These are phyloP conservation scores for Coniella vitis DNA, from an alignment of 2,329 filamentous ascomycete genomes.

Conservation along the genomic window DNA sequence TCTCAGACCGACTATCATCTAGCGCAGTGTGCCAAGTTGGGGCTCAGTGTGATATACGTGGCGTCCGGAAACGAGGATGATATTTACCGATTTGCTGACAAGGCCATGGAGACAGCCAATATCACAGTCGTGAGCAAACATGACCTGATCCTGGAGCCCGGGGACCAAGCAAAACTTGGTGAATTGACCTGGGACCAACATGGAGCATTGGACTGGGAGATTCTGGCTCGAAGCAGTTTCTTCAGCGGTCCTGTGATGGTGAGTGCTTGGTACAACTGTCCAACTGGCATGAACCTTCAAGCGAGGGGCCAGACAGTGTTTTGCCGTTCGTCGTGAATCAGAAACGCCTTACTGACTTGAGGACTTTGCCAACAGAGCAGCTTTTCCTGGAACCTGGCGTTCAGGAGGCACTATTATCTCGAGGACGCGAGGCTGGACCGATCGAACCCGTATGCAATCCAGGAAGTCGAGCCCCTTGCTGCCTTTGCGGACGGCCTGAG, in stretches of 20 bases:
- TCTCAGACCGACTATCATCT: conserved; percentile 1
- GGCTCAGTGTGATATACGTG: conserved; percentile 4
- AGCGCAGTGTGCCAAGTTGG: background rate
- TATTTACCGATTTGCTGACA: background rate
- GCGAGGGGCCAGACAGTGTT: background rate
- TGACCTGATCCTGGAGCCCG: background rate
- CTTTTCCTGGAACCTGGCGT: conserved; percentile 7
- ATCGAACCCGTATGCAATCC: conserved; percentile 1
- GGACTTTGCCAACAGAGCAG: background rate
- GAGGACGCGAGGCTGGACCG: conserved; percentile 1
- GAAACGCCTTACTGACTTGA: background rate
- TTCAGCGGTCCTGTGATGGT: conserved; percentile 3
- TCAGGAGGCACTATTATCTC: conserved; percentile 4
- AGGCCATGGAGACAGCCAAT: background rate
- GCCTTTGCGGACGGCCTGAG: conserved; percentile 8
- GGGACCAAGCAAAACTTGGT: background rate
- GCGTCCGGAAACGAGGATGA: conserved; percentile 5
- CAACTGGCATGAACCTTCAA: too few relatives aligned
- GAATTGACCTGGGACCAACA: conserved; percentile 6
- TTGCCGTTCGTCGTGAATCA: background rate
- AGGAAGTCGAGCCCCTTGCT: background rate
- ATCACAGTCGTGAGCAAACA: conserved; percentile 5
- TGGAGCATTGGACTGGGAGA: conserved; percentile 5
- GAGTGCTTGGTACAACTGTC: too few relatives aligned
- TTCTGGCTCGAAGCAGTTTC: conserved; percentile 5